Evolutionary conservation across 805 yeast genomes (phyloP).

Genomic region (Suhomyces canberraensis): DNA sequence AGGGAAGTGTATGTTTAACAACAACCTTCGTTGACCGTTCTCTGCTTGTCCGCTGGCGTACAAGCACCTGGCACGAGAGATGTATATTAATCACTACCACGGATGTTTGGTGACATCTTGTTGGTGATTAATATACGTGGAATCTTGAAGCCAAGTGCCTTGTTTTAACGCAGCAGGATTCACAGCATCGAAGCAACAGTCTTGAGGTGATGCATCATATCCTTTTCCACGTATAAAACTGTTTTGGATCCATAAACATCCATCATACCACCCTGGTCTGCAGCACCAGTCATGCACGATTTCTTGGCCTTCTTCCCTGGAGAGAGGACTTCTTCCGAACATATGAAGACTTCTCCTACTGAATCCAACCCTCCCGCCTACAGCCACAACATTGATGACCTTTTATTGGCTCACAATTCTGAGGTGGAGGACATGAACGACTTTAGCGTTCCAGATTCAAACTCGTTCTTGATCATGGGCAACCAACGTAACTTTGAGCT

Average conservation of each 20-base stretch:
- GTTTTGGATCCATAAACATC: conserved; percentile 1
- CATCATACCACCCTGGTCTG: conserved; percentile 25
- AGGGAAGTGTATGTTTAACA: conserved; percentile 1
- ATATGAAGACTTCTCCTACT: too few species aligned
- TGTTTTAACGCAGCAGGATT: too few species aligned
- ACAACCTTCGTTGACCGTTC: conserved; percentile 16
- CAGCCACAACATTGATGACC: conserved; percentile 9
- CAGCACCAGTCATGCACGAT: conserved; percentile 39
- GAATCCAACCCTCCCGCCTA: conserved; percentile 1
- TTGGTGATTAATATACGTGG: conserved; percentile 27
- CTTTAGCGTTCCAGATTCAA: conserved; percentile 3
- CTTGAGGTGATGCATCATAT: too few species aligned
- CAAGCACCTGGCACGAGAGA: neutral
- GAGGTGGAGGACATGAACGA: conserved; percentile 2
- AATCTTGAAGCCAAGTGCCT: conserved; percentile 7
- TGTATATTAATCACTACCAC: conserved; percentile 24
- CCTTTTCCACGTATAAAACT: conserved; percentile 15
- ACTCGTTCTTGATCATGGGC: conserved; percentile 2
- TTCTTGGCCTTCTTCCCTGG: conserved; percentile 18
- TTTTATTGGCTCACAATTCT: conserved; percentile 10
- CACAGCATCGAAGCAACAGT: conserved; percentile 34
- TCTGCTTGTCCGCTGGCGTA: conserved; percentile 26
- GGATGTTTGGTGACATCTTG: conserved; percentile 3
- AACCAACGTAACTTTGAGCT: conserved; percentile 1
- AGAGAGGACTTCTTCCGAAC: conserved; percentile 6